phyloP scores from a whole-genome alignment of 345 rosid species.

The Bruguiera gymnorhiza region DNA sequence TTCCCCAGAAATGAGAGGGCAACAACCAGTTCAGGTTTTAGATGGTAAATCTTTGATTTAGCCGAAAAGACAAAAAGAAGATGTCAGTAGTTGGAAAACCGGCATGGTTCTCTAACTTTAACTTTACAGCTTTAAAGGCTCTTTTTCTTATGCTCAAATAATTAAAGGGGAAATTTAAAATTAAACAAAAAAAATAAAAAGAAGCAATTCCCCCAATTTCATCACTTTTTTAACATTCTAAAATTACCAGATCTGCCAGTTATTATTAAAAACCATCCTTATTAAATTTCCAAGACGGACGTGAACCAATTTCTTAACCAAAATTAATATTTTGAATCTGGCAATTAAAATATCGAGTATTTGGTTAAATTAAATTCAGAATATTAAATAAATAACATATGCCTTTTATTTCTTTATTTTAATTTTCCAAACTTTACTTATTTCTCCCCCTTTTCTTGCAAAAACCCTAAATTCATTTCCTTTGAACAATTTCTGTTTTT shows the following conservation, averaged over 20 bases:
- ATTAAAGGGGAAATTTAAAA: constrained; percentile 26
- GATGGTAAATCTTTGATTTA: constrained; percentile 40
- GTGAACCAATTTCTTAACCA: constrained; percentile 85
- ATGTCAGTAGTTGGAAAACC: constrained; percentile 61
- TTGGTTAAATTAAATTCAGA: constrained; percentile 33
- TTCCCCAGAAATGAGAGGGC: constrained; percentile 21
- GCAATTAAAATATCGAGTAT: constrained; percentile 55
- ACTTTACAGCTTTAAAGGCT: constrained; percentile 59
- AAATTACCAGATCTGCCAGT: constrained; percentile 27
- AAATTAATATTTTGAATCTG: constrained; percentile 70
- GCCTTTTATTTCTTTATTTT: constrained; percentile 14
- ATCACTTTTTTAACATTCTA: constrained; percentile 7
- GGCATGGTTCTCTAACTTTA: constrained; percentile 43
- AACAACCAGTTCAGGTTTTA: constrained; percentile 4
- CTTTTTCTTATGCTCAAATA: constrained; percentile 22
- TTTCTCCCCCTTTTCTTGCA: constrained; percentile 42
- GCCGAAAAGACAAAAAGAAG: constrained; percentile 50
- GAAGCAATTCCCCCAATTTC: constrained; percentile 19
- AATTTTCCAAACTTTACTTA: constrained; percentile 39
- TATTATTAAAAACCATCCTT: constrained; percentile 22
- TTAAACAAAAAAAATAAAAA: background rate
- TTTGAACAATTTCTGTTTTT: constrained; percentile 37
- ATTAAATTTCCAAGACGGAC: constrained; percentile 88
- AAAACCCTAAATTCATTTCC: constrained; percentile 63
- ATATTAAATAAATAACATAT: constrained; percentile 35